Base-by-base conservation (phyloP, 2,329 filamentous ascomycete genomes). In the Capronia epimyces region DNA sequence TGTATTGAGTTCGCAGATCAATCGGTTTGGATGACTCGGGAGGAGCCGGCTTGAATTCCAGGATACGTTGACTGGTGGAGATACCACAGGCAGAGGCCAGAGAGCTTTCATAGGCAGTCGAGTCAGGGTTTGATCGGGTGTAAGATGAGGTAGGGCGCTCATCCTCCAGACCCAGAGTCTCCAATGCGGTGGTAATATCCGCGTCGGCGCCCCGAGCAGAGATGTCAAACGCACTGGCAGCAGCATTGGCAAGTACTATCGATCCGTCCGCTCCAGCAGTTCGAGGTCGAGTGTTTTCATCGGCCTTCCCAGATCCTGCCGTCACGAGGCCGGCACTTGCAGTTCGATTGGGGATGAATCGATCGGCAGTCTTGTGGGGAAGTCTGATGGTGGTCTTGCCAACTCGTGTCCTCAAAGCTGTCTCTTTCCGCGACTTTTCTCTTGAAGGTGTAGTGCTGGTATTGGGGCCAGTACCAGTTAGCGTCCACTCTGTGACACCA, bases 1-100 rank as follows among this genome's bases (percentile, higher is more conserved):
- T 98, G 80, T 98, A 98, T 69, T 98, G 93, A 56, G 93, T 88
- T 52, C 93, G 86, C 56, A 98, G 84, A 68, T 98, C 93, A 66
- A 98, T 95, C 29, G 93, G 93, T 79, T 95, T 96, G 27, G 90
- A 95, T 5, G 93, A 97, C 75, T 97, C 93, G 3, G 93, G 93
- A n/a, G 93, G 82, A 1, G 91, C 89, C 48, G 93, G 93, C 83
- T 98, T 98, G 80, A 96, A 98, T 53, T 93, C 87, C 45, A 98
- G 85, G 63, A 98, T 98, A 57, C 93, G 87, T 49, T 90, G 94
- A 76, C 90, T 95, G 56, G 95, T 80, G 66, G 83, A 91, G 57
- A 98, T 89, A 50, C 90, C 93, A 68, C 91, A 97, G 43, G 91
- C 91, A 60, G 83, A 84, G 40, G 91, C 90, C 40, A 97, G 76